Evolutionary conservation across 345 rosid genomes (phyloP).

Genomic region (Linum trigynum): DNA sequence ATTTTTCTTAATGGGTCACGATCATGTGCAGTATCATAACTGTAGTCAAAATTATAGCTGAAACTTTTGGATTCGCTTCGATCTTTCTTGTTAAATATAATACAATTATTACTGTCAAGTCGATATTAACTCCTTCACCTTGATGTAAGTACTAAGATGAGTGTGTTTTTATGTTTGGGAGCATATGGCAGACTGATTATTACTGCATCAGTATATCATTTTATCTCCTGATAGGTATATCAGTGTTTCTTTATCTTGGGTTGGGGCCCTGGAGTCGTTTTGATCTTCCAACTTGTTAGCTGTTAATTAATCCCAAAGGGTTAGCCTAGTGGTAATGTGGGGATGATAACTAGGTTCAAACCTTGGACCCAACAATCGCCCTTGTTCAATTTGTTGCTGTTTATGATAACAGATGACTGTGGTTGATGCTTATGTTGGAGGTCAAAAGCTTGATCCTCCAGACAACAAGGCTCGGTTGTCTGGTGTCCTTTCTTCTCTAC

Average conservation of each 20-base stretch:
- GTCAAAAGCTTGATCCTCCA: conserved; percentile 43
- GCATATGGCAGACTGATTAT: no score
- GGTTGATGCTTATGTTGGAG: conserved; percentile 77
- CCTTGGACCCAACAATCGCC: no score
- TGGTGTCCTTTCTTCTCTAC: conserved; percentile 37
- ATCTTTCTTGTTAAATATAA: background rate
- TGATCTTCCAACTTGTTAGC: background rate
- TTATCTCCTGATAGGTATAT: background rate
- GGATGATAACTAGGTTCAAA: no score
- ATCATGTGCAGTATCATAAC: no score
- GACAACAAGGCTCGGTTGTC: conserved; percentile 50
- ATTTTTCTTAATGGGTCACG: no score
- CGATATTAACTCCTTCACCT: background rate
- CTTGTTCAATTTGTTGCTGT: background rate
- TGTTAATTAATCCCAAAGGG: no score
- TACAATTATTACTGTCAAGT: background rate
- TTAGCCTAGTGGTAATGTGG: no score
- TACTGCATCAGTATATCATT: background rate
- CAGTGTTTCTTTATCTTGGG: background rate
- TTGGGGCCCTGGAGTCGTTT: background rate
- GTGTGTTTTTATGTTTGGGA: background rate
- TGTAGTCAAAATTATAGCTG: no score
- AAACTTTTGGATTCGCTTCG: background rate
- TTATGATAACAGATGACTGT: conserved; percentile 73
- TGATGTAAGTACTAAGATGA: background rate